A percentile compares a stretch with the other conserved stretches of the same genome.
phyloP scores from a whole-genome alignment of 106 monocot species.

The Allium sativum region DNA sequence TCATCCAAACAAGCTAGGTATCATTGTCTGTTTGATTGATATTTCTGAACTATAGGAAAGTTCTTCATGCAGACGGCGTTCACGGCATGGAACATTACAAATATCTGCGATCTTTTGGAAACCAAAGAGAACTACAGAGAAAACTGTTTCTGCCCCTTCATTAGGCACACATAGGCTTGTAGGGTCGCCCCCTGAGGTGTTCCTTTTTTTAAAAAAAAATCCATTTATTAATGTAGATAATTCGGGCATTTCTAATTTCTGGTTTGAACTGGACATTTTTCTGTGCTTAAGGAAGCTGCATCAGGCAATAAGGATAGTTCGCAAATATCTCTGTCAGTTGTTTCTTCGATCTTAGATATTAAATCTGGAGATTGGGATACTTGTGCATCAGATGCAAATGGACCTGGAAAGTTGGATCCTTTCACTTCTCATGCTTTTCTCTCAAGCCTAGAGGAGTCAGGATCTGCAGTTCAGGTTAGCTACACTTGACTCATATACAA shows the following conservation, averaged over 20 bases:
- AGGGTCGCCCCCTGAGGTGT: conserved; percentile 41
- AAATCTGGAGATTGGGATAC: conserved; percentile 78
- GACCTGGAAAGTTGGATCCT: conserved; percentile 65
- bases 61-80: conserved; percentile 3
- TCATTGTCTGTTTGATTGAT: neutral
- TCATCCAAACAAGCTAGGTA: neutral
- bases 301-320: conserved; percentile 14
- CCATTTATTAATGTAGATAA: neutral
- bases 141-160: conserved; percentile 29
- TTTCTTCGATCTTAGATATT: conserved; percentile 70
- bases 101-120: conserved; percentile 75
- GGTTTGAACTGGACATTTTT: conserved; percentile 9
- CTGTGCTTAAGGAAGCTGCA: conserved; percentile 19
- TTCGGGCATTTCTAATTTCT: neutral
- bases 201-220: neutral
- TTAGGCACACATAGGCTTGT: conserved; percentile 47
- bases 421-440: conserved; percentile 88
- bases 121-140: conserved; percentile 31
- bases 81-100: conserved; percentile 11
- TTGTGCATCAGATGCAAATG: conserved; percentile 65
- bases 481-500: neutral
- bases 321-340: conserved; percentile 49
- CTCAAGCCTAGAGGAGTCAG: conserved; percentile 78
- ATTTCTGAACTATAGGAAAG: conserved; percentile 13
- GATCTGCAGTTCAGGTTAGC: conserved; percentile 65